These are phyloP conservation scores for Phytophthora citricola DNA, from an alignment of 352 stramenopile species.

Conservation along the genomic window DNA sequence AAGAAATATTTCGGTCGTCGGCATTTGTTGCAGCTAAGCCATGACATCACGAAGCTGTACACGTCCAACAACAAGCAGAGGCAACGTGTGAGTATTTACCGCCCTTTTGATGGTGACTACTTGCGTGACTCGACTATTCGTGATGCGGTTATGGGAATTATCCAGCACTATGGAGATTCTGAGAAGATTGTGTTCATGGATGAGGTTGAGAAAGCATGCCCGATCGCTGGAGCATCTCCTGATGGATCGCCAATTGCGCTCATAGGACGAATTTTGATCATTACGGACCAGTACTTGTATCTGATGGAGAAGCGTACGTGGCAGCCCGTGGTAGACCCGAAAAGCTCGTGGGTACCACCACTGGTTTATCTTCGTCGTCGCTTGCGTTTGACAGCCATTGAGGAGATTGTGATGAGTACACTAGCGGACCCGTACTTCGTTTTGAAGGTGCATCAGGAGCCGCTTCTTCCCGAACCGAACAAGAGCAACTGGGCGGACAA, in stretches of 20 bases:
- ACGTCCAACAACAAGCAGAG: slow-evolving; percentile 79
- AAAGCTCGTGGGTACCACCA: slow-evolving; percentile 59
- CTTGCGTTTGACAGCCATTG: slow-evolving; percentile 60
- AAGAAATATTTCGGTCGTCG: slow-evolving; percentile 81
- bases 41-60: slow-evolving; percentile 91
- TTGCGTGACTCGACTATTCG: slow-evolving; percentile 66
- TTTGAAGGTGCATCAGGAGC: slow-evolving; percentile 64
- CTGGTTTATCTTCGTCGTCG: slow-evolving; percentile 81
- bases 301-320: slow-evolving; percentile 80
- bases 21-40: slow-evolving; percentile 82
- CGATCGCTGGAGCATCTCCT: slow-evolving; percentile 27
- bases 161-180: slow-evolving; percentile 78
- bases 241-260: slow-evolving; percentile 48
- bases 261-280: slow-evolving; percentile 58
- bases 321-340: slow-evolving; percentile 60
- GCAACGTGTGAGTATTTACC: slow-evolving; percentile 88
- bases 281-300: slow-evolving; percentile 81
- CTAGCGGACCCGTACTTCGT: slow-evolving; percentile 85
- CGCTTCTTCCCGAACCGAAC: slow-evolving; percentile 66
- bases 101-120: slow-evolving; percentile 89
- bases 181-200: slow-evolving; percentile 89
- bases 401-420: slow-evolving; percentile 84
- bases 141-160: slow-evolving; percentile 70
- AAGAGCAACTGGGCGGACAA: slow-evolving; percentile 88
- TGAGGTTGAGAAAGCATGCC: slow-evolving; percentile 67